phyloP scores from a whole-genome alignment of 306 rosid genomes.

The Corylus heterophylla region DNA sequence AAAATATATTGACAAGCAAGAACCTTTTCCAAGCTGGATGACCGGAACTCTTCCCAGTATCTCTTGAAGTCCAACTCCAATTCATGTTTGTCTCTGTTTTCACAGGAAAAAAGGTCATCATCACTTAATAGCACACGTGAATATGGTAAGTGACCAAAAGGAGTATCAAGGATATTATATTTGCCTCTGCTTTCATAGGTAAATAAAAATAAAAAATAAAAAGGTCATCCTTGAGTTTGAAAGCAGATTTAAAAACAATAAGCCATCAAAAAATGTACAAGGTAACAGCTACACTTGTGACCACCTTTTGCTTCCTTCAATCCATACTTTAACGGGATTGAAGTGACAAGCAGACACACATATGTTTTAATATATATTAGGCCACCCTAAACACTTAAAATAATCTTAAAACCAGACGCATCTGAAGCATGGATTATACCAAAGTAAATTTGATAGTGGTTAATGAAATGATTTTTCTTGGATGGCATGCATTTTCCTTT shows the following conservation, averaged over 20 bases:
- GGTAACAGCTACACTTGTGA: neutral
- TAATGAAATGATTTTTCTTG: neutral
- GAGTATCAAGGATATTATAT: neutral
- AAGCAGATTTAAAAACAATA: neutral
- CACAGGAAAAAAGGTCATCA: constrained; percentile 35
- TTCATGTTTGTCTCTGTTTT: constrained; percentile 90
- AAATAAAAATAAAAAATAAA: neutral
- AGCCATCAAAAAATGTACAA: neutral
- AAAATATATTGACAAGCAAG: constrained; percentile 26
- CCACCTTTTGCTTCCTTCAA: neutral
- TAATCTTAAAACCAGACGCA: neutral
- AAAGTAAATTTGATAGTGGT: neutral
- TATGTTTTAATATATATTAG: neutral
- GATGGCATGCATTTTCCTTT: neutral
- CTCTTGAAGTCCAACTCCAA: constrained; percentile 99
- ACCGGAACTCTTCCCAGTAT: constrained; percentile 97
- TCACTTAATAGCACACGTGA: constrained; percentile 14
- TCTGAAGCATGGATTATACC: neutral
- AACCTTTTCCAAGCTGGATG: constrained; percentile 99
- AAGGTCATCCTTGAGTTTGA: neutral
- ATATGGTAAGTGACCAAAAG: neutral
- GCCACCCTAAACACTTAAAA: neutral
- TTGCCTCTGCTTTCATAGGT: neutral
- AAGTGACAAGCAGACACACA: neutral
- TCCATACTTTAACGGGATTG: neutral